These are phyloP conservation scores for Tillandsia leiboldiana DNA, from an alignment of 176 grass and related monocot species.

Conservation along the genomic window DNA sequence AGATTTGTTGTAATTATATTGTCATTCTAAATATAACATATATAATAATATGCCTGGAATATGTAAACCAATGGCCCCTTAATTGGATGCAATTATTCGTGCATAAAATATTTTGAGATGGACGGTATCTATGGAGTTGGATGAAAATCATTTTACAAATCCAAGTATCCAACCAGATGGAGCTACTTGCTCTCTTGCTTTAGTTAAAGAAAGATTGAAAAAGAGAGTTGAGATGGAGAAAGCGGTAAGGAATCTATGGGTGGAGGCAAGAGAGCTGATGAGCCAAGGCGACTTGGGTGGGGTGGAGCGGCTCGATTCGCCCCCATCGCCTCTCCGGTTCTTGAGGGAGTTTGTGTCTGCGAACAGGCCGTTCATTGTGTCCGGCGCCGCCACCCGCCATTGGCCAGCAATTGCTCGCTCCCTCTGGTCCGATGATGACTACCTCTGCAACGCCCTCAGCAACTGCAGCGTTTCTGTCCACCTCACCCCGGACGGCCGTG, in stretches of 20 bases:
- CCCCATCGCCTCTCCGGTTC: slow-evolving; percentile 61
- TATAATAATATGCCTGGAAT: too few relatives aligned
- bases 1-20: too few relatives aligned
- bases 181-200: too few relatives aligned
- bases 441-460: slow-evolving; percentile 50
- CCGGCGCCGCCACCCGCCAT: slow-evolving; percentile 51
- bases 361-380: slow-evolving; percentile 65
- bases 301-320: slow-evolving; percentile 38
- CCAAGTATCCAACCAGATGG: too few relatives aligned
- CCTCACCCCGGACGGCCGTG: slow-evolving; percentile 70
- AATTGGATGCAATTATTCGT: too few relatives aligned
- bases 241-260: slow-evolving; percentile 50
- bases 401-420: slow-evolving; percentile 54
- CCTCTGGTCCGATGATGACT: slow-evolving; percentile 57
- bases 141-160: too few relatives aligned
- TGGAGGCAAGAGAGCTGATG: slow-evolving; percentile 69
- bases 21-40: too few relatives aligned
- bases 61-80: too few relatives aligned
- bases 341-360: slow-evolving; percentile 65
- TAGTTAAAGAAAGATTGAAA: too few relatives aligned
- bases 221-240: slow-evolving; percentile 19
- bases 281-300: slow-evolving; percentile 17
- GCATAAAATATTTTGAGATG: too few relatives aligned
- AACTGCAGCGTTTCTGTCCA: slow-evolving; percentile 63
- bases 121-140: too few relatives aligned